Percentiles rank a stretch among this genome's conserved stretches.
These are phyloP conservation scores for Mycothermus thermophilus DNA, from an alignment of 495 filamentous ascomycete genomes.

Conservation along the genomic window DNA sequence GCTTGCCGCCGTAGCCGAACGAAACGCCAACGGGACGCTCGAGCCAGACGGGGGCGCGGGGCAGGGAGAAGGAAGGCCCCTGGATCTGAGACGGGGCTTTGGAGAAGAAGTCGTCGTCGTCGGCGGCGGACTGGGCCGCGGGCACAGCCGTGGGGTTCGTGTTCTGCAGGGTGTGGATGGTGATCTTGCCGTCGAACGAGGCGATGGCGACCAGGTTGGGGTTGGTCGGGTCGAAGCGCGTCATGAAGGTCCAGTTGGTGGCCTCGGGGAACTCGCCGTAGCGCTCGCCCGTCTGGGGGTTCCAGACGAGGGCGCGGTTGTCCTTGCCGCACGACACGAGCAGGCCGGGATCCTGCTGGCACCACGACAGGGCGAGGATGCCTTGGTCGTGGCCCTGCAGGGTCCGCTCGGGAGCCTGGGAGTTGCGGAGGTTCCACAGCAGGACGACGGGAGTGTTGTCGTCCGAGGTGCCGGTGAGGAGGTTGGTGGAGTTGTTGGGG, in stretches of 20 bases:
- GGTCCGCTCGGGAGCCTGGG: conserved; percentile 82
- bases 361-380: conserved; percentile 92
- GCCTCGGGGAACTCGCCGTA: conserved; percentile 93
- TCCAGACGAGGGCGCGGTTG: conserved; percentile 92
- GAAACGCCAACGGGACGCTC: conserved; percentile 74
- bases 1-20: conserved; percentile 92
- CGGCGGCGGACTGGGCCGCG: conserved; percentile 40
- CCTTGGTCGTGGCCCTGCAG: conserved; percentile 83
- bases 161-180: conserved; percentile 83
- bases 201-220: conserved; percentile 84
- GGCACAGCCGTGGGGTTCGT: conserved; percentile 55
- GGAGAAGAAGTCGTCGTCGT: conserved; percentile 94
- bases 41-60: conserved; percentile 81
- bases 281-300: conserved; percentile 72
- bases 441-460: conserved; percentile 81
- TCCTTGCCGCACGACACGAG: conserved; percentile 93
- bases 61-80: conserved; percentile 71
- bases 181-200: conserved; percentile 91
- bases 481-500: conserved; percentile 81
- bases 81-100: conserved; percentile 85
- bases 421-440: conserved; percentile 92
- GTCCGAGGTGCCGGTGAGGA: conserved; percentile 83
- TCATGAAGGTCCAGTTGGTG: conserved; percentile 97
- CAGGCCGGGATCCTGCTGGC: conserved; percentile 76
- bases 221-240: conserved; percentile 85